phyloP scores from a whole-genome alignment of 176 grass and related monocot species.

The Areca catechu region DNA sequence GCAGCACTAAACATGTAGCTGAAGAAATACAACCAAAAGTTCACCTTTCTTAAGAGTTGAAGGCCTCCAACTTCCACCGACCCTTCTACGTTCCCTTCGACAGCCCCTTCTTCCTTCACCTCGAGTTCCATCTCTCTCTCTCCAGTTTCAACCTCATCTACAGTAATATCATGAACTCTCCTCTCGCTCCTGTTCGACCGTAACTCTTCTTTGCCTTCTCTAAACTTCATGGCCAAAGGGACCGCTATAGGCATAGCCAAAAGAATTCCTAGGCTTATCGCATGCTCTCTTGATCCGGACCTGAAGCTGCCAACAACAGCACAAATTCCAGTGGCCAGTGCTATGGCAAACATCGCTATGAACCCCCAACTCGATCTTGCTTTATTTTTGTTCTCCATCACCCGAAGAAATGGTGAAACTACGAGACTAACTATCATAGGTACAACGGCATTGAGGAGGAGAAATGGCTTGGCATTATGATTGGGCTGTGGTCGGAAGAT shows the following conservation, averaged over 20 bases:
- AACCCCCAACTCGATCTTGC: conserved; percentile 27
- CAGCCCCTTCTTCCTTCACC: background rate
- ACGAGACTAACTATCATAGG: conserved; percentile 48
- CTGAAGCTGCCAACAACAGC: conserved; percentile 61
- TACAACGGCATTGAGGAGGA: conserved; percentile 74
- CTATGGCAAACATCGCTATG: conserved; percentile 69
- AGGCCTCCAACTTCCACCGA: conserved; percentile 52
- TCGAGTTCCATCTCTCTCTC: conserved; percentile 16
- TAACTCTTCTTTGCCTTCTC: conserved; percentile 37
- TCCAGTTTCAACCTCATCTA: conserved; percentile 35
- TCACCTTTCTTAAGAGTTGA: conserved; percentile 38
- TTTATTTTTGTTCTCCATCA: conserved; percentile 20
- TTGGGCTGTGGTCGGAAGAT: conserved; percentile 3
- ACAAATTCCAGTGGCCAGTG: conserved; percentile 65
- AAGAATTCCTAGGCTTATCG: conserved; percentile 51
- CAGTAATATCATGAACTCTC: conserved; percentile 42
- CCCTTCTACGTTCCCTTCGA: background rate
- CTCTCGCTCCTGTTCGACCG: conserved; percentile 47
- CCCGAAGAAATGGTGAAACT: conserved; percentile 40
- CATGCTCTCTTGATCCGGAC: conserved; percentile 36
- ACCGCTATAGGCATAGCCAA: conserved; percentile 54
- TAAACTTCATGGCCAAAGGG: conserved; percentile 30
- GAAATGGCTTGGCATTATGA: conserved; percentile 42
- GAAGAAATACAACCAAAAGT: conserved; percentile 95
- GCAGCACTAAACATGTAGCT: conserved; percentile 96